These are phyloP conservation scores for Rhizoclosmatium sp. DNA, from an alignment of 192 early-diverging fungal species.

Conservation along the genomic window DNA sequence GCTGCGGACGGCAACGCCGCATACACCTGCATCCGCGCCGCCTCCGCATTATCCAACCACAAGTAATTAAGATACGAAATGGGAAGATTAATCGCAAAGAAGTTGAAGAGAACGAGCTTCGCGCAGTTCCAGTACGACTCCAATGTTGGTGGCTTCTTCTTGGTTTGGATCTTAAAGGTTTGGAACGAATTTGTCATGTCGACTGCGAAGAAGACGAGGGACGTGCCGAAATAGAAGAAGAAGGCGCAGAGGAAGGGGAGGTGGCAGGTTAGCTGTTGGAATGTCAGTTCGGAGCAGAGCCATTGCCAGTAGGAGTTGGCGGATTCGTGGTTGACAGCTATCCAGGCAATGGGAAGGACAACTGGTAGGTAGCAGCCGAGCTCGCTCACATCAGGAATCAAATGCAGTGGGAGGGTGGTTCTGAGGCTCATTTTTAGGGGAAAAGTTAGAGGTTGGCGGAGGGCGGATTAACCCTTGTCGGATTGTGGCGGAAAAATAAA, in stretches of 20 bases:
- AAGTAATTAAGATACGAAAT: background rate
- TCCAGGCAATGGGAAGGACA: background rate
- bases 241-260: background rate
- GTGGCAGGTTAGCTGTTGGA: background rate
- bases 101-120: conserved; percentile 18
- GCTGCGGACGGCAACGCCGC: background rate
- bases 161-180: background rate
- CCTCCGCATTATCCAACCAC: no score
- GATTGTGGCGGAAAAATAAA: no score
- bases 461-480: no score
- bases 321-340: background rate
- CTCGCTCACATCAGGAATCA: background rate
- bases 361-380: background rate
- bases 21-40: background rate
- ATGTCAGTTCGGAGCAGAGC: background rate
- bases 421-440: no score
- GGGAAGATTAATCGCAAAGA: background rate
- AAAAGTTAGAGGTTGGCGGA: no score
- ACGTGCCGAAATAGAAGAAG: background rate
- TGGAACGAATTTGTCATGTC: conserved; percentile 4
- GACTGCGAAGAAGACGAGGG: conserved; percentile 21
- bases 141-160: background rate
- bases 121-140: background rate
- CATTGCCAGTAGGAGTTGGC: background rate
- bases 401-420: background rate